Evolutionary conservation across 768 basidiomycete genomes (phyloP), one percentile per base, ranked within the genome.

Genomic region (Collybia nuda): DNA sequence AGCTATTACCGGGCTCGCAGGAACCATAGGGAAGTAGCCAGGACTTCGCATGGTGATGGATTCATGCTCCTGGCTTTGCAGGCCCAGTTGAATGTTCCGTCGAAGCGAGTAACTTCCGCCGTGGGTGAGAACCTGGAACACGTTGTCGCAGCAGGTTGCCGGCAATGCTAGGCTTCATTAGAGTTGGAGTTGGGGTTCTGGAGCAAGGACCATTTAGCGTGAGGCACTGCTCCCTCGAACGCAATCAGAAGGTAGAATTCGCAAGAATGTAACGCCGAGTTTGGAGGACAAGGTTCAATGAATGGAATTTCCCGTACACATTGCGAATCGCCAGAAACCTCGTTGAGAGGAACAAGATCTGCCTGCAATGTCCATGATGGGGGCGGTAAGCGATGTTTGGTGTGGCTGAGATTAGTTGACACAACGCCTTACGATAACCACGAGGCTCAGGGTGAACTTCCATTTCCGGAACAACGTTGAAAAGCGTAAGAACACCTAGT

Each of bases 41-140:
- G 54, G 51, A 22, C 42, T 45, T 23, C 26, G 46, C 57, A 55
- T 55, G 57, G 51, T 53, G 45, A 52, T 52, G 40, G 38, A 50
- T 48, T 53, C 40, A 19, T 17, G 47, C 41, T 51, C 46, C 37
- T 37, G 9, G 45, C 47, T n/a, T 37, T 42, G 52, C 49, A 42
- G 24, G 21, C 12, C 39, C 41, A 24, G 26, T 50, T 41, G 46
- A 36, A 36, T 39, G 41, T 41, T 21, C 41, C 19, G 11, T 9
- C 19, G 12, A 42, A 26, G 35, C 43, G 39, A 47, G 43, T 40
- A 46, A 51, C 29, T 24, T 48, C 28, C 39, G 35, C 5, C 39
- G 44, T 41, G 15, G 22, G 19, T 36, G 36, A 47, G 32, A 39
- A 28, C 21, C 15, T 29, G 17, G 15, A 18, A 18, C 47, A 48